Percentiles rank a stretch among this genome's conserved stretches.
Evolutionary conservation across 2,329 filamentous ascomycete genomes (phyloP).

Genomic region (Mariannaea elegans): DNA sequence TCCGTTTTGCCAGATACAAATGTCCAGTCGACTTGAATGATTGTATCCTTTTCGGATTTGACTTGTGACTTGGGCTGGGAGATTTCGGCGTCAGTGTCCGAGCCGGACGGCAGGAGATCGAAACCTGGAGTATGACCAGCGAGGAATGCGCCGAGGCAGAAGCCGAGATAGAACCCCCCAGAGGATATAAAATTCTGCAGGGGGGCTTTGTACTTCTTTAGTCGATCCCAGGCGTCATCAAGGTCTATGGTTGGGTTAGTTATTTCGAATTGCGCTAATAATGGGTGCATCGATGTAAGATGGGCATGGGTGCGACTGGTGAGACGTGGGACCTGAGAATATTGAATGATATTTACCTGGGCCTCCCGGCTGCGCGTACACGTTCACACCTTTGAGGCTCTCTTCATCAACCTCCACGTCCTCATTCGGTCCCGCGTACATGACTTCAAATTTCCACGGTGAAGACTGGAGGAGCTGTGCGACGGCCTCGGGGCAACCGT

Average conservation of each 20-base stretch:
- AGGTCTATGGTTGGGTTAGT: slow-evolving; percentile 30
- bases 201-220: slow-evolving; percentile 18
- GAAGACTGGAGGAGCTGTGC: slow-evolving; percentile 32
- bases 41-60: slow-evolving; percentile 23
- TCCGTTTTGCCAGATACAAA: slow-evolving; percentile 29
- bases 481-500: slow-evolving; percentile 30
- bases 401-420: slow-evolving; percentile 21
- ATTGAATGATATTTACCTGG: background rate
- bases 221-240: slow-evolving; percentile 22
- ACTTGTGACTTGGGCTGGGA: slow-evolving; percentile 27
- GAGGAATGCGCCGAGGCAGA: slow-evolving; percentile 41
- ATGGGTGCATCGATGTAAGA: background rate
- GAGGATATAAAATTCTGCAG: slow-evolving; percentile 32
- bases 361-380: slow-evolving; percentile 34
- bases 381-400: slow-evolving; percentile 18
- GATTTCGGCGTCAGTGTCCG: slow-evolving; percentile 20
- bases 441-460: slow-evolving; percentile 28
- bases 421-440: slow-evolving; percentile 30
- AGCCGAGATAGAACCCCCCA: slow-evolving; percentile 38
- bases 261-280: background rate
- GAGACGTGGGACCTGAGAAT: no score
- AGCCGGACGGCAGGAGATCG: slow-evolving; percentile 26
- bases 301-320: no score
- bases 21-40: slow-evolving; percentile 38
- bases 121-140: slow-evolving; percentile 36